Evolutionary conservation across 2,329 filamentous ascomycete species (phyloP).

Genomic region (Neonectria hederae): DNA sequence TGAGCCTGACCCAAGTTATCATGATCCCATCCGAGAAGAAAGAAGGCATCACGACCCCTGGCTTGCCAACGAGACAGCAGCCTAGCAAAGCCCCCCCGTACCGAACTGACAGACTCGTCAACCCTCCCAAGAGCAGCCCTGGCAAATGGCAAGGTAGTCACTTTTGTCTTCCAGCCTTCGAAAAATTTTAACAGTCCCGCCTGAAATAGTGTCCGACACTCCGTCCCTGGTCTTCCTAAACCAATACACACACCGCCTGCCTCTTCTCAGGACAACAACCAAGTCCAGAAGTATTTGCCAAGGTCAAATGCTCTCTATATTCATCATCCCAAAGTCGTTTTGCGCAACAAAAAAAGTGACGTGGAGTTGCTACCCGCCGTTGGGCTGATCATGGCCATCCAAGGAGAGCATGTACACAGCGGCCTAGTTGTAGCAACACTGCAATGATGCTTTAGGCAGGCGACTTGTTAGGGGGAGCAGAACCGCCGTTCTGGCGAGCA

Average conservation of each 20-base stretch:
- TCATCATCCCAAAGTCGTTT: constrained; percentile 54
- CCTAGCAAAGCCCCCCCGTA: constrained; percentile 44
- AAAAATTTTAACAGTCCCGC: constrained; percentile 48
- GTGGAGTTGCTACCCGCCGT: constrained; percentile 37
- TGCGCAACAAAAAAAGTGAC: constrained; percentile 41
- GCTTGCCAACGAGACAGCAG: constrained; percentile 33
- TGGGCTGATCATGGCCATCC: constrained; percentile 36
- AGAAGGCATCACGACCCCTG: constrained; percentile 14
- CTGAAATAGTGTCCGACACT: constrained; percentile 52
- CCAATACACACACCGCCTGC: constrained; percentile 50
- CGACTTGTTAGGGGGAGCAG: constrained; percentile 67
- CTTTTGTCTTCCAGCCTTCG: constrained; percentile 54
- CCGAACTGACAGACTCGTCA: constrained; percentile 43
- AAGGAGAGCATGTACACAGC: constrained; percentile 43
- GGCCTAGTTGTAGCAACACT: constrained; percentile 33
- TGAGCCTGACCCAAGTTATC: constrained; percentile 18
- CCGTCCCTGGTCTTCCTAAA: constrained; percentile 50
- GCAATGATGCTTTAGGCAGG: constrained; percentile 57
- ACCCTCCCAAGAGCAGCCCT: constrained; percentile 48
- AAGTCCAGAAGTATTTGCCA: constrained; percentile 56
- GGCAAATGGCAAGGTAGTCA: constrained; percentile 46
- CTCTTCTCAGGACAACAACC: constrained; percentile 52
- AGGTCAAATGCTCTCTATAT: constrained; percentile 58
- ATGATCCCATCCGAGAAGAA: constrained; percentile 16
- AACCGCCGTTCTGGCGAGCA: constrained; percentile 69